Evolutionary conservation across 2,329 filamentous ascomycete species (phyloP).

Genomic region (Dactylellina haptotyla): DNA sequence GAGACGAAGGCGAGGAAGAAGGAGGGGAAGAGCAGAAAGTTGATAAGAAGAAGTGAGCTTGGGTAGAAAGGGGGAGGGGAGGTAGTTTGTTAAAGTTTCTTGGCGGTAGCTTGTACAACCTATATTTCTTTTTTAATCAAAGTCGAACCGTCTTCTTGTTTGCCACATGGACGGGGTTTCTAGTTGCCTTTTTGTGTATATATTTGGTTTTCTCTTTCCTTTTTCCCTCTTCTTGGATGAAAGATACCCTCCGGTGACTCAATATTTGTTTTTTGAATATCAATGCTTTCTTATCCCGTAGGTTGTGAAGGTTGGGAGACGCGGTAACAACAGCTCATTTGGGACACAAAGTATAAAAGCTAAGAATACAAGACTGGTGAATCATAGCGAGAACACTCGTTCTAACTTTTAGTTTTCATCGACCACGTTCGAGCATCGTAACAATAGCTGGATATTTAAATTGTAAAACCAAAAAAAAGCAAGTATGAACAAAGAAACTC

Average conservation of each 20-base stretch:
- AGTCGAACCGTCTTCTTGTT: too few species aligned
- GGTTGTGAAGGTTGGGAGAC: neutral
- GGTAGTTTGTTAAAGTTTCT: neutral
- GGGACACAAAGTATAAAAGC: too few species aligned
- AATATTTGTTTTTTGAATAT: neutral
- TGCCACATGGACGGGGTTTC: neutral
- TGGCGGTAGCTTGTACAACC: neutral
- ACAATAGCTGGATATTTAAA: neutral
- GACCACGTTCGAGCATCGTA: too few species aligned
- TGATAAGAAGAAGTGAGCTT: constrained; percentile 14
- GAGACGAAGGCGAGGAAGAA: constrained; percentile 74
- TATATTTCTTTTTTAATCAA: constrained; percentile 13
- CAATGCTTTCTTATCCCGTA: neutral
- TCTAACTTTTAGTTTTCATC: too few species aligned
- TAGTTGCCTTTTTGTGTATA: neutral
- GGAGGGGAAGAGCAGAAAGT: constrained; percentile 56
- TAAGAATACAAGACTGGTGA: too few species aligned
- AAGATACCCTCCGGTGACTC: neutral
- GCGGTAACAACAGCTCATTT: too few species aligned
- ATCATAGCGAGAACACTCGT: too few species aligned
- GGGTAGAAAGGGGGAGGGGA: constrained; percentile 12
- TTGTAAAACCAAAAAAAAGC: neutral
- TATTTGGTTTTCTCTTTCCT: neutral
- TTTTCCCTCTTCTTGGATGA: neutral
- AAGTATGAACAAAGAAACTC: neutral